These are phyloP conservation scores for Phialophora macrospora DNA, from an alignment of 2,329 filamentous ascomycete genomes.

Conservation along the genomic window DNA sequence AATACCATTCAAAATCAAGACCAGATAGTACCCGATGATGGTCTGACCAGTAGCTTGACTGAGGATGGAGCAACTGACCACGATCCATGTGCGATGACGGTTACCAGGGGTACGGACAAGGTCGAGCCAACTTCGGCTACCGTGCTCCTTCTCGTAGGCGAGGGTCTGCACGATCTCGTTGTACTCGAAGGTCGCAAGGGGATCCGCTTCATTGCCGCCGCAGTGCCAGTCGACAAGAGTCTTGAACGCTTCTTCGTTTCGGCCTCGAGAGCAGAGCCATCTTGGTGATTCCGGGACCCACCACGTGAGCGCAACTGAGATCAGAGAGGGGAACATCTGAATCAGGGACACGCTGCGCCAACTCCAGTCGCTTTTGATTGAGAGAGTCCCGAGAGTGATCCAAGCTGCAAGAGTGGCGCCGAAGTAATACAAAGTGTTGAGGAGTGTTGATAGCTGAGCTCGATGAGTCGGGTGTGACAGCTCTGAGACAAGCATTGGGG, in stretches of 20 bases:
- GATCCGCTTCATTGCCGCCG: conserved; percentile 24
- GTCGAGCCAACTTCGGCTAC: conserved; percentile 27
- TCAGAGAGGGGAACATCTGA: conserved; percentile 26
- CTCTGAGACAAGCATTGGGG: conserved; percentile 24
- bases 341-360: conserved; percentile 24
- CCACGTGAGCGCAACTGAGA: conserved; percentile 23
- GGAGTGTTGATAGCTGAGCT: conserved; percentile 23
- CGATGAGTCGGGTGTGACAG: conserved; percentile 27
- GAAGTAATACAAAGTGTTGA: conserved; percentile 29
- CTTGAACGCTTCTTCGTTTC: conserved; percentile 40
- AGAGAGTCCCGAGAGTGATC: conserved; percentile 23
- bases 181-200: conserved; percentile 24
- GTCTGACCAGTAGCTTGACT: conserved; percentile 38
- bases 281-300: conserved; percentile 71
- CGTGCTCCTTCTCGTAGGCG: conserved; percentile 23
- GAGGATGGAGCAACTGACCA: conserved; percentile 18
- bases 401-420: conserved; percentile 25
- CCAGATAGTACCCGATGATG: conserved; percentile 47
- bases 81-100: conserved; percentile 22
- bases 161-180: conserved; percentile 27
- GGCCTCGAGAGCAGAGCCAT: conserved; percentile 55
- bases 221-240: conserved; percentile 45
- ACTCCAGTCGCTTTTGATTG: conserved; percentile 26
- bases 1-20: conserved; percentile 45
- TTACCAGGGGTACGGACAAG: conserved; percentile 24